phyloP scores from a whole-genome alignment of 768 basidiomycete genomes.

The Pulveroboletus ravenelii region DNA sequence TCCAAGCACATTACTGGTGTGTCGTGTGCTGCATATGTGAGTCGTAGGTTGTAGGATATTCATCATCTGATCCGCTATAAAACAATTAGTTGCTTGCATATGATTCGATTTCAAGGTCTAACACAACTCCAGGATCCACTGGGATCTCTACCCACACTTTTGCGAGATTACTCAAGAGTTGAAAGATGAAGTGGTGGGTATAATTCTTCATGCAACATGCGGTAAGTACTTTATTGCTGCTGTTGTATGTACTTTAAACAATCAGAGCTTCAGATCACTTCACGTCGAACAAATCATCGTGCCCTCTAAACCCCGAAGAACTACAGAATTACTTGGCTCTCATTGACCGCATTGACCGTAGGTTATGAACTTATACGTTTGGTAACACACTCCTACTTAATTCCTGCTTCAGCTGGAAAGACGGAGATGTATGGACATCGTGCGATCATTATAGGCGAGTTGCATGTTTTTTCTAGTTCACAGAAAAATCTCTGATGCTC shows the following conservation, averaged over 20 bases:
- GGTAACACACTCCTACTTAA: neutral
- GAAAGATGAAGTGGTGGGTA: slow-evolving; percentile 23
- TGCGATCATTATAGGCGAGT: slow-evolving; percentile 21
- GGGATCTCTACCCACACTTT: slow-evolving; percentile 29
- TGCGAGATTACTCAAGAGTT: slow-evolving; percentile 24
- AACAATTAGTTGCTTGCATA: neutral
- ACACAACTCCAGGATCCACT: slow-evolving; percentile 31
- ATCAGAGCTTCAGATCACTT: slow-evolving; percentile 19
- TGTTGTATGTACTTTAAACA: neutral
- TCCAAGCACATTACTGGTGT: slow-evolving; percentile 37
- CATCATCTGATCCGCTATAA: slow-evolving; percentile 6
- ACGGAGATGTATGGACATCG: slow-evolving; percentile 10
- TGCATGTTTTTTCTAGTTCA: neutral
- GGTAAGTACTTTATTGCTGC: slow-evolving; percentile 12
- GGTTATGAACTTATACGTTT: neutral
- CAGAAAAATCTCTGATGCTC: slow-evolving; percentile 4
- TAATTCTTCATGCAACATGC: slow-evolving; percentile 26
- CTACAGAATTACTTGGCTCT: slow-evolving; percentile 23
- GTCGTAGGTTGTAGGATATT: neutral
- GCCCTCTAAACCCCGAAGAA: slow-evolving; percentile 14
- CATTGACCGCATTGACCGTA: slow-evolving; percentile 24
- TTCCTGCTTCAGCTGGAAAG: slow-evolving; percentile 8
- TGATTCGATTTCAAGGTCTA: neutral
- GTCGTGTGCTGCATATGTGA: slow-evolving; percentile 1
- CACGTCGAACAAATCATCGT: slow-evolving; percentile 26